Conservation (phyloP, 352 stramenopile species). For the Phytophthora crassamura region DNA sequence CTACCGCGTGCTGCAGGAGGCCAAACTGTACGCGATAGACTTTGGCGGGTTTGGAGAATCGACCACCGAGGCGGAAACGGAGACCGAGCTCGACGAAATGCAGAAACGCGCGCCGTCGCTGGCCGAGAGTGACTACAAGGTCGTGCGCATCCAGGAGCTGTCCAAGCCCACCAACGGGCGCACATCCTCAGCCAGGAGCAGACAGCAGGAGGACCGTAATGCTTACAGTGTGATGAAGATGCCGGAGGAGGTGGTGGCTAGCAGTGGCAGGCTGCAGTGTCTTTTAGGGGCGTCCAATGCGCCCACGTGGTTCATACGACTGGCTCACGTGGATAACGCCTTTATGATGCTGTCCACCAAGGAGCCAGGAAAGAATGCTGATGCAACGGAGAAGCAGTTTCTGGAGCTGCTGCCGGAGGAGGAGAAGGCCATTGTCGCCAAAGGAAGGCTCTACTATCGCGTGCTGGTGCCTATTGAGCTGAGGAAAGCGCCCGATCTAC, state of each 20-base stretch:
- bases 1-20: constrained; percentile 74
- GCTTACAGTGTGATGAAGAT: constrained; percentile 83
- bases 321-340: constrained; percentile 73
- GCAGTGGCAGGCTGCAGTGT: constrained; percentile 63
- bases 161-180: constrained; percentile 43
- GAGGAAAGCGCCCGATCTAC: constrained; percentile 69
- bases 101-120: constrained; percentile 31
- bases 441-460: constrained; percentile 72
- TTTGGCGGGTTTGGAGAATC: constrained; percentile 28
- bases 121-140: constrained; percentile 52
- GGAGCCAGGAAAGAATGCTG: constrained; percentile 35
- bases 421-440: constrained; percentile 46
- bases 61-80: constrained; percentile 8
- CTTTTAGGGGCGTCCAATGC: constrained; percentile 56
- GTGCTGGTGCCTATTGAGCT: constrained; percentile 84
- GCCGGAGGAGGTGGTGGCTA: constrained; percentile 76
- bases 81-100: constrained; percentile 30
- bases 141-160: constrained; percentile 71
- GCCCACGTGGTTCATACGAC: constrained; percentile 75
- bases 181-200: constrained; percentile 28
- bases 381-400: constrained; percentile 36
- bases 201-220: constrained; percentile 50
- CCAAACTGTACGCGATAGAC: constrained; percentile 72
- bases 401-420: constrained; percentile 49
- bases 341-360: constrained; percentile 74